phyloP scores from a whole-genome alignment of 257 asterid species.

The Nemophila menziesii region DNA sequence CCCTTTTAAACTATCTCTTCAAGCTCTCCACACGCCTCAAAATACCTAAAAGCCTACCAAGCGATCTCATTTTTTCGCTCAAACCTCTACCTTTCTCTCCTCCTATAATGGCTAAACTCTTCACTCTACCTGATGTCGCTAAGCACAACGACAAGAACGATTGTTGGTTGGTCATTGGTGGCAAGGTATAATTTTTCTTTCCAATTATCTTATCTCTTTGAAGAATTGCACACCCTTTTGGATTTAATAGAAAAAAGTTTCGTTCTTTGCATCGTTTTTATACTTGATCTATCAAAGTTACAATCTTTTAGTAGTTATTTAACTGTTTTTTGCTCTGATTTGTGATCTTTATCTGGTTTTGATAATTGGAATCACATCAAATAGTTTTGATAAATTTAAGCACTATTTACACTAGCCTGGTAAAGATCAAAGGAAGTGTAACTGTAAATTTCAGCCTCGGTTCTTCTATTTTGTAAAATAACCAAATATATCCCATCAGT shows the following conservation, averaged over 20 bases:
- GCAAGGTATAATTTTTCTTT: conserved; percentile 4
- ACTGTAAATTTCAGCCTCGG: too few species aligned
- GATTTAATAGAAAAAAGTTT: background rate
- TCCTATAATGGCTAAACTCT: conserved; percentile 8
- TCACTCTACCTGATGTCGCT: conserved; percentile 8
- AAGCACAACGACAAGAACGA: conserved; percentile 13
- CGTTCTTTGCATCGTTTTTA: background rate
- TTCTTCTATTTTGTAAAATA: too few species aligned
- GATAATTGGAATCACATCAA: background rate
- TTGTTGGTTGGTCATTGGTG: conserved; percentile 14
- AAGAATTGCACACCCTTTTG: background rate
- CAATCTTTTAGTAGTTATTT: background rate
- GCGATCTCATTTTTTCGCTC: background rate
- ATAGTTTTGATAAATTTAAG: background rate
- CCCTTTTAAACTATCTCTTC: background rate
- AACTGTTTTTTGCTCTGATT: too few species aligned
- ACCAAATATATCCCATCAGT: too few species aligned
- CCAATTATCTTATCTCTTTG: background rate
- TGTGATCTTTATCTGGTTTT: background rate
- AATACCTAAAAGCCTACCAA: background rate
- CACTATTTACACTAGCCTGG: too few species aligned
- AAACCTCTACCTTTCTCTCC: background rate
- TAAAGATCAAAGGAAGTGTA: too few species aligned
- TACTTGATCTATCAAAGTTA: background rate
- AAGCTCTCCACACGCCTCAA: background rate